A percentile compares a stretch with the other conserved stretches of the same genome.
Evolutionary conservation across 805 yeast genomes (phyloP).

Genomic region (Schizosaccharomyces japonicus): DNA sequence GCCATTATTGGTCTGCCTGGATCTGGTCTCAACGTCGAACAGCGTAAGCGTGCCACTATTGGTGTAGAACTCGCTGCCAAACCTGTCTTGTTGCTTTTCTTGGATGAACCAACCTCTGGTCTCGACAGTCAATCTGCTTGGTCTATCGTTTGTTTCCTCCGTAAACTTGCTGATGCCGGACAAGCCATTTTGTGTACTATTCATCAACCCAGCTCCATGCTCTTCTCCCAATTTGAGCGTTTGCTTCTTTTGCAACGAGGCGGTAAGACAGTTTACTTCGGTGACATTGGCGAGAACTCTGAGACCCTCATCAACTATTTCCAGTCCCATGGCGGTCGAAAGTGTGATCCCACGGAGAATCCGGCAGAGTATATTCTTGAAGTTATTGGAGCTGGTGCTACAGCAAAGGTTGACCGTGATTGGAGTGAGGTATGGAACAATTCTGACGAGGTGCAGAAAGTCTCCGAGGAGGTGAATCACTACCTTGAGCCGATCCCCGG

Average conservation of each 20-base stretch:
- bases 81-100: constrained; percentile 32
- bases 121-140: constrained; percentile 39
- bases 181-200: constrained; percentile 57
- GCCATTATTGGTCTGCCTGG: constrained; percentile 64
- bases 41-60: constrained; percentile 41
- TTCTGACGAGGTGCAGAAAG: constrained; percentile 21
- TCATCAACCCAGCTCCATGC: constrained; percentile 54
- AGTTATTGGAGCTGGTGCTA: constrained; percentile 63
- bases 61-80: constrained; percentile 53
- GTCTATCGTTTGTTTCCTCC: constrained; percentile 44
- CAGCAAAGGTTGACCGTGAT: constrained; percentile 32
- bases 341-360: constrained; percentile 35
- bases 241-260: constrained; percentile 45
- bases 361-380: constrained; percentile 60
- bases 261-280: constrained; percentile 61
- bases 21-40: constrained; percentile 45
- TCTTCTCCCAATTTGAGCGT: constrained; percentile 45
- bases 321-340: constrained; percentile 48
- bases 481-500: constrained; percentile 11
- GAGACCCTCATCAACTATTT: constrained; percentile 35
- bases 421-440: constrained; percentile 41
- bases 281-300: constrained; percentile 51
- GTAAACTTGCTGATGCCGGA: constrained; percentile 45
- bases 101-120: constrained; percentile 58
- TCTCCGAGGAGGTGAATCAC: constrained; percentile 17